A percentile compares a stretch with the other conserved stretches of the same genome.
These are phyloP conservation scores for Exophiala sp. DNA, from an alignment of 2,329 filamentous ascomycete species.

Conservation along the genomic window DNA sequence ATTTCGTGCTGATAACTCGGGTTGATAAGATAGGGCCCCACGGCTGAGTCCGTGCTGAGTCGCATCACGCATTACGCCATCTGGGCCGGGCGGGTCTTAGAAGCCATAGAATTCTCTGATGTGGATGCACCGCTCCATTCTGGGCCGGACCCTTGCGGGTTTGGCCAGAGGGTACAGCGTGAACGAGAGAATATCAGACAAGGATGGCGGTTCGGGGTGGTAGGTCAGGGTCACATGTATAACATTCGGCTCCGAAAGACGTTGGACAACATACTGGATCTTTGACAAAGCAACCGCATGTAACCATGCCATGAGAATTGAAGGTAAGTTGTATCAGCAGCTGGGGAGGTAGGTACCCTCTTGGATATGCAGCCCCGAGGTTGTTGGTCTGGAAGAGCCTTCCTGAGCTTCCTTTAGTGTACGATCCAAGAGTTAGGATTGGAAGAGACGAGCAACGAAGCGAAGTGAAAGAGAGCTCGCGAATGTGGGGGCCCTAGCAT, in stretches of 20 bases:
- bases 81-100: constrained; percentile 19
- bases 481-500: neutral
- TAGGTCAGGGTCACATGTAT: too few relatives aligned
- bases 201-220: neutral
- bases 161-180: constrained; percentile 18
- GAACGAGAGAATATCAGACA: constrained; percentile 1
- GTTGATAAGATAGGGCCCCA: constrained; percentile 6
- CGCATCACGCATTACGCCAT: constrained; percentile 25
- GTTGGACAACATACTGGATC: too few relatives aligned
- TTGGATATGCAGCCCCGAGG: too few relatives aligned
- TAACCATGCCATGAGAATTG: too few relatives aligned
- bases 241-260: too few relatives aligned
- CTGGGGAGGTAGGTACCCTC: neutral
- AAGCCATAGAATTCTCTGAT: constrained; percentile 17
- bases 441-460: neutral
- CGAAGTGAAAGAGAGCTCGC: neutral
- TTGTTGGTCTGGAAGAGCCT: too few relatives aligned
- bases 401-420: too few relatives aligned
- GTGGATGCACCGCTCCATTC: constrained; percentile 21
- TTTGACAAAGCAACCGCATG: too few relatives aligned
- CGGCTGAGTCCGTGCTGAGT: constrained; percentile 27
- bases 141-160: constrained; percentile 22
- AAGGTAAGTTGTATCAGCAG: too few relatives aligned
- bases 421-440: neutral
- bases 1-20: neutral